phyloP scores from a whole-genome alignment of 805 yeast species.

The Schizosaccharomyces lindneri region DNA sequence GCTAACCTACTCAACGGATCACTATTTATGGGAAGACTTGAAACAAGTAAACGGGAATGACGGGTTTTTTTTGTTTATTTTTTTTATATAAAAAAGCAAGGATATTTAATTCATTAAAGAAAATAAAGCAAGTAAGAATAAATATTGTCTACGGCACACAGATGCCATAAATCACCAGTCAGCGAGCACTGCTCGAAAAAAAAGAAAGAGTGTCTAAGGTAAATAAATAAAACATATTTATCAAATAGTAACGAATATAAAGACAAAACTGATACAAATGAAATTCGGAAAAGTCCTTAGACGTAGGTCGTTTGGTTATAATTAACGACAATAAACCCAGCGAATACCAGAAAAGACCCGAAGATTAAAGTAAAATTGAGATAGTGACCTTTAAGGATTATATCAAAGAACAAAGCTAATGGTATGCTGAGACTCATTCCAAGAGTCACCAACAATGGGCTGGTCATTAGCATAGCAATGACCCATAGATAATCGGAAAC shows the following conservation, averaged over 20 bases:
- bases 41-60: too few relatives aligned
- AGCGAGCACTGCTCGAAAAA: background rate
- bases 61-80: too few relatives aligned
- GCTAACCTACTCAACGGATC: too few relatives aligned
- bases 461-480: slow-evolving; percentile 72
- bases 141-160: too few relatives aligned
- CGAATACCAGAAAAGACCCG: slow-evolving; percentile 61
- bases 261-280: background rate
- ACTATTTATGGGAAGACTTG: too few relatives aligned
- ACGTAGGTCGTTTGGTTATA: slow-evolving; percentile 7
- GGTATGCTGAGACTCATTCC: slow-evolving; percentile 88
- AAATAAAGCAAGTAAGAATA: too few relatives aligned
- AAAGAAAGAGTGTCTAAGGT: background rate
- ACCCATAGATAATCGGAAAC: slow-evolving; percentile 91
- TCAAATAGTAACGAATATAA: background rate
- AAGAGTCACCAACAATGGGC: slow-evolving; percentile 86
- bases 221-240: background rate
- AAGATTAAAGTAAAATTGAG: slow-evolving; percentile 38
- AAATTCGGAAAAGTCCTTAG: background rate
- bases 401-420: slow-evolving; percentile 77
- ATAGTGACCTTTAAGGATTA: slow-evolving; percentile 38
- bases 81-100: too few relatives aligned
- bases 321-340: slow-evolving; percentile 67
- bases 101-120: too few relatives aligned
- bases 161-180: too few relatives aligned